A percentile compares a stretch with the other conserved stretches of the same genome.
phyloP scores from a whole-genome alignment of 768 basidiomycete species.

The Trametes cinnabarina region DNA sequence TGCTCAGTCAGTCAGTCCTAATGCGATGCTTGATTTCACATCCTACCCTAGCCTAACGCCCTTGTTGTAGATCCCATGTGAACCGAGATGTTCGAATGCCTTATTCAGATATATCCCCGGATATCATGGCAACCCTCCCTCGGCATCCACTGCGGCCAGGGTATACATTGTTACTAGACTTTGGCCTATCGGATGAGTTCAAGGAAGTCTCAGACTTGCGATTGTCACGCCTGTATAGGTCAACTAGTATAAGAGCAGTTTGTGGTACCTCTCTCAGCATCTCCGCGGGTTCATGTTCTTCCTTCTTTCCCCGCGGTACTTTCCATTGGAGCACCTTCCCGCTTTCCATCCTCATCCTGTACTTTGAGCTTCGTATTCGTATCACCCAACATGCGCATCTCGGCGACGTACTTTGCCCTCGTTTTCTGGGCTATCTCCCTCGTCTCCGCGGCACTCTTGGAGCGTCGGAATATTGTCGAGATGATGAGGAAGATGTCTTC shows the following conservation, averaged over 20 bases:
- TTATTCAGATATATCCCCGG: background rate
- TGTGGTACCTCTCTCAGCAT: background rate
- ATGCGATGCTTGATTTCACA: background rate
- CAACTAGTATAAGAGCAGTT: background rate
- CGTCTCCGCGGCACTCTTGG: slow-evolving; percentile 3
- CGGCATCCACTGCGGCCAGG: no score
- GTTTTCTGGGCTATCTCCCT: slow-evolving; percentile 8
- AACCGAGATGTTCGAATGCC: background rate
- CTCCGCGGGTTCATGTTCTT: background rate
- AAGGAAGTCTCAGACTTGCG: no score
- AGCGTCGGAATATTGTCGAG: slow-evolving; percentile 5
- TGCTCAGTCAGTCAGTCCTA: background rate
- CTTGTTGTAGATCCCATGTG: background rate
- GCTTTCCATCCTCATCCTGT: background rate
- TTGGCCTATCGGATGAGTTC: no score
- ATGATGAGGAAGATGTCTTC: slow-evolving; percentile 1
- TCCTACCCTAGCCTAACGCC: background rate
- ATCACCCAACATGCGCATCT: slow-evolving; percentile 2
- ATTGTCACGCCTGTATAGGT: no score
- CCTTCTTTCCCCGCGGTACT: background rate
- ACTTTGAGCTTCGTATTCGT: background rate
- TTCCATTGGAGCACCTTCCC: background rate
- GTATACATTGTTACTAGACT: background rate
- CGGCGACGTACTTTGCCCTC: background rate
- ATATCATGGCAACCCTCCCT: background rate